phyloP scores from a whole-genome alignment of 1,284 basidiomycete genomes.

The Hemileia vastatrix region DNA sequence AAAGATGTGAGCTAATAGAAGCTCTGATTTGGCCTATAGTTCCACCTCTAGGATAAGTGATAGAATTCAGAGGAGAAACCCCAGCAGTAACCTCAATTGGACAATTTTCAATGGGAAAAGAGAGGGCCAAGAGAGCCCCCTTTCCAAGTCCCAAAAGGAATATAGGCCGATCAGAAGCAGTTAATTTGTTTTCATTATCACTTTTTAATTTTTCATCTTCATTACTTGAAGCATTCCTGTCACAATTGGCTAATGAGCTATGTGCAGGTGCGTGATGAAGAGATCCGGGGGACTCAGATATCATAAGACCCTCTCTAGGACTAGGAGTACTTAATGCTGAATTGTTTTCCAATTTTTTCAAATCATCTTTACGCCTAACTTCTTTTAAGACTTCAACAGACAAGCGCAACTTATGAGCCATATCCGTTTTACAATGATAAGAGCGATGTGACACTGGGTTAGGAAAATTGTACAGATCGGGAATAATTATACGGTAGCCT shows the following conservation, averaged over 20 bases:
- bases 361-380: slow-evolving; percentile 1
- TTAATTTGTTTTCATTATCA: not conserved
- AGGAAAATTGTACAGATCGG: not conserved
- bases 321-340: not conserved
- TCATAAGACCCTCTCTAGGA: not conserved
- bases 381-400: slow-evolving; percentile 1
- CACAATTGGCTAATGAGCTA: too few relatives aligned
- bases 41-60: too few relatives aligned
- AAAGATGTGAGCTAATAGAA: slow-evolving; percentile 8
- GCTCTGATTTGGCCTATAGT: slow-evolving; percentile 4
- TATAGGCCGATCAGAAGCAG: not conserved
- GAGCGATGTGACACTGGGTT: too few relatives aligned
- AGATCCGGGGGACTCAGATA: not conserved
- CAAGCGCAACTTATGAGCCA: slow-evolving; percentile 3
- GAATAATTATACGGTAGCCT: slow-evolving; percentile 13
- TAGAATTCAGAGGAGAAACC: too few relatives aligned
- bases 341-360: not conserved
- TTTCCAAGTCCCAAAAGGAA: slow-evolving; percentile 11
- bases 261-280: not conserved
- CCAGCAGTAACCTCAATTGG: too few relatives aligned
- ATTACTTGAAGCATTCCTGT: too few relatives aligned
- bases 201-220: not conserved
- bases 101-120: slow-evolving; percentile 11
- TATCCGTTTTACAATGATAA: not conserved
- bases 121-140: slow-evolving; percentile 4